phyloP scores from a whole-genome alignment of 257 asterid species.

The Thymus quinquecostatus region DNA sequence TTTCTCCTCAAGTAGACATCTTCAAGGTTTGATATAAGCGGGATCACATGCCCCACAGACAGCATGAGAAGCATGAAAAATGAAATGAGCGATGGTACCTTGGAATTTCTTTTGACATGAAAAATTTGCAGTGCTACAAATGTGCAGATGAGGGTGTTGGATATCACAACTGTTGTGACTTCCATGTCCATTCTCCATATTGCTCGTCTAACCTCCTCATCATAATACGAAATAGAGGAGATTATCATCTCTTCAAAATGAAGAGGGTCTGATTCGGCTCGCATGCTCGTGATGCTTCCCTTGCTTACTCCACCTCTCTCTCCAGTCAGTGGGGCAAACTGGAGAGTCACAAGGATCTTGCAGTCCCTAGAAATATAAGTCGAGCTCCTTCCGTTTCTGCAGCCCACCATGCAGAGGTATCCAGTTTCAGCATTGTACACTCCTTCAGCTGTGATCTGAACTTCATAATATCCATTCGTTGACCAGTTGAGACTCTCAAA shows the following conservation, averaged over 20 bases:
- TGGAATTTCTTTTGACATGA: no score
- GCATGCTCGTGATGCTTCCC: slow-evolving; percentile 57
- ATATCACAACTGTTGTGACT: slow-evolving; percentile 22
- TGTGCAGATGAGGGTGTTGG: slow-evolving; percentile 44
- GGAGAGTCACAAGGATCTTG: slow-evolving; percentile 50
- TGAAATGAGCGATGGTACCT: no score
- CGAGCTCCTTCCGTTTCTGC: slow-evolving; percentile 36
- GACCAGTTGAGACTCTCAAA: slow-evolving; percentile 33
- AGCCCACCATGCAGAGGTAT: slow-evolving; percentile 71
- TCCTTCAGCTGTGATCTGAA: slow-evolving; percentile 67
- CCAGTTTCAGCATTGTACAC: slow-evolving; percentile 56
- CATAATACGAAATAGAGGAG: slow-evolving; percentile 36
- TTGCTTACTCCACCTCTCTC: slow-evolving; percentile 24
- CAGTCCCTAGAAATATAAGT: slow-evolving; percentile 40
- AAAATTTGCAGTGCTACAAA: no score
- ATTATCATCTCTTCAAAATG: slow-evolving; percentile 46
- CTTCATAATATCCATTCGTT: neutral
- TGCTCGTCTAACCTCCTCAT: slow-evolving; percentile 29
- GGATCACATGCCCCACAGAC: slow-evolving; percentile 57
- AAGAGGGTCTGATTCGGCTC: slow-evolving; percentile 46
- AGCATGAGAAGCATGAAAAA: neutral
- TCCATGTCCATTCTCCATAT: slow-evolving; percentile 79
- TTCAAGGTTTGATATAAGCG: slow-evolving; percentile 61
- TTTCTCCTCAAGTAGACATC: slow-evolving; percentile 26
- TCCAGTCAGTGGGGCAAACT: slow-evolving; percentile 42